phyloP scores from a whole-genome alignment of 2,329 filamentous ascomycete genomes.

The Conoideocrella luteorostrata region DNA sequence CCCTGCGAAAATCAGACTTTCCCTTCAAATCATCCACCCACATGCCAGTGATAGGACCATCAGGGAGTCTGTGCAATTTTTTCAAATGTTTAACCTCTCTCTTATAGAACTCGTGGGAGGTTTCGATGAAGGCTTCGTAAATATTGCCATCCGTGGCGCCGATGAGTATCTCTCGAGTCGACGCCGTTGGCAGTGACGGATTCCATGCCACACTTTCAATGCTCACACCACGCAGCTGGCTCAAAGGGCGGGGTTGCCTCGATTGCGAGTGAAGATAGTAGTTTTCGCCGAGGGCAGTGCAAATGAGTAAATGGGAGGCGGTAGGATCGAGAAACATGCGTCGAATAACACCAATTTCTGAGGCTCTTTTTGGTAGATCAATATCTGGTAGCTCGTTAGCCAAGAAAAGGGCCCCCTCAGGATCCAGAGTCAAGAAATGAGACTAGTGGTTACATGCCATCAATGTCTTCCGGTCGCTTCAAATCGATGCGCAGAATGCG shows the following conservation, averaged over 20 bases:
- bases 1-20: conserved; percentile 64
- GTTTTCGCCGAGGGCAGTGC: conserved; percentile 87
- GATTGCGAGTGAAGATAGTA: conserved; percentile 97
- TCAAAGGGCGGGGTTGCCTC: conserved; percentile 74
- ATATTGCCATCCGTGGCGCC: conserved; percentile 91
- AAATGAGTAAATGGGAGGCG: conserved; percentile 87
- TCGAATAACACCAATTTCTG: conserved; percentile 85
- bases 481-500: conserved; percentile 91
- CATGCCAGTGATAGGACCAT: conserved; percentile 77
- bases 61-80: conserved; percentile 71
- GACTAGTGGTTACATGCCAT: conserved; percentile 63
- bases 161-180: conserved; percentile 87
- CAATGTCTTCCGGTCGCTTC: conserved; percentile 89
- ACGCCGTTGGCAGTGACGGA: conserved; percentile 83
- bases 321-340: conserved; percentile 97
- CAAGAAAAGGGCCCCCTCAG: too few relatives aligned
- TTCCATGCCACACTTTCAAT: conserved; percentile 95
- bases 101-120: conserved; percentile 88
- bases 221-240: conserved; percentile 74
- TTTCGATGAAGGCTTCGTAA: conserved; percentile 93
- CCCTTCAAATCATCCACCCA: conserved; percentile 71
- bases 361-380: conserved; percentile 87
- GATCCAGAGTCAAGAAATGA: too few relatives aligned
- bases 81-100: conserved; percentile 92
- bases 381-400: conserved; percentile 58